phyloP scores from a whole-genome alignment of 805 yeast species.

The Blastobotrys peoriensis region DNA sequence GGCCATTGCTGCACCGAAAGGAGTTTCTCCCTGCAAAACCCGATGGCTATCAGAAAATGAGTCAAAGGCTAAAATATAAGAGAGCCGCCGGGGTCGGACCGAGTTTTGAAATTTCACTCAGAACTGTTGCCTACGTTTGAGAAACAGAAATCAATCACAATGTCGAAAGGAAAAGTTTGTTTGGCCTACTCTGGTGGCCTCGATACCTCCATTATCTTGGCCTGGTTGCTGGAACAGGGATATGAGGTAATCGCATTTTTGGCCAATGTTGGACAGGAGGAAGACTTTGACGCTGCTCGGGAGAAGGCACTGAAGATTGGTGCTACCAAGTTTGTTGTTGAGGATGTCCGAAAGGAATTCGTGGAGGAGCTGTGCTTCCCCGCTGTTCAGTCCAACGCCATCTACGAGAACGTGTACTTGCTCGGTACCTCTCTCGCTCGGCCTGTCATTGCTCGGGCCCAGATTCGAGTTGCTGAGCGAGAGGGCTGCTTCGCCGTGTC shows the following conservation, averaged over 20 bases:
- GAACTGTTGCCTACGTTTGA: no score
- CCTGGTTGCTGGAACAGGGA: slow-evolving; percentile 97
- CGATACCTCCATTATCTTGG: slow-evolving; percentile 95
- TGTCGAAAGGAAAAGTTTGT: slow-evolving; percentile 99
- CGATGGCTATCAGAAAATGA: neutral
- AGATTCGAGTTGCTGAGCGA: slow-evolving; percentile 91
- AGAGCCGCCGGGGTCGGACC: no score
- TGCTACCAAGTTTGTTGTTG: slow-evolving; percentile 91
- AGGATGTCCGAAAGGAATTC: slow-evolving; percentile 91
- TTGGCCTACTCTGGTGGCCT: slow-evolving; percentile 99
- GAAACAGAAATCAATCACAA: slow-evolving; percentile 30
- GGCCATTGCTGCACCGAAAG: no score
- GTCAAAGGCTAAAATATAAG: neutral
- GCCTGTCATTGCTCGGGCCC: slow-evolving; percentile 98
- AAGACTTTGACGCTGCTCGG: slow-evolving; percentile 96
- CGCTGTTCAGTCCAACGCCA: slow-evolving; percentile 95
- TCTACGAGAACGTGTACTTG: slow-evolving; percentile 93
- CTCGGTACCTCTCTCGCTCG: slow-evolving; percentile 98
- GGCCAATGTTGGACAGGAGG: slow-evolving; percentile 99
- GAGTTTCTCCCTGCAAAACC: no score
- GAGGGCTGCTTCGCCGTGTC: slow-evolving; percentile 98
- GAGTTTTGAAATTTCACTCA: neutral
- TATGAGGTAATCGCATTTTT: slow-evolving; percentile 97
- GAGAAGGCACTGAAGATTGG: slow-evolving; percentile 95
- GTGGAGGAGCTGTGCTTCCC: slow-evolving; percentile 92